Conservation (phyloP, 2,329 filamentous ascomycete genomes). For the Dactylonectria macrodidyma region DNA sequence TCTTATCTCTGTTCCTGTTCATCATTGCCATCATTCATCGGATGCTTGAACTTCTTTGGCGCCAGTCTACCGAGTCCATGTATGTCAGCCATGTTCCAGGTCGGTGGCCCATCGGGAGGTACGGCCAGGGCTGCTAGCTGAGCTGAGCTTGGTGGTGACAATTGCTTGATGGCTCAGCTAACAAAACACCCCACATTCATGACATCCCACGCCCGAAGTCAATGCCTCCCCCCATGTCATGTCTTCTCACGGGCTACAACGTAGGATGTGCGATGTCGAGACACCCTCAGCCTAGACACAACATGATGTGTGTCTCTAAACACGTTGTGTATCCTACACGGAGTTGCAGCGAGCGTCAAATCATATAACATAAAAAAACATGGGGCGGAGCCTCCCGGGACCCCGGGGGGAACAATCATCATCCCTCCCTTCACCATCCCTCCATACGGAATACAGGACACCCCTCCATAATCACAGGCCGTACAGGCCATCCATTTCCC, state of each 20-base stretch:
- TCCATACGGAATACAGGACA: no score
- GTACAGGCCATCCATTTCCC: not conserved
- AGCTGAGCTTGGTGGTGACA: conserved; percentile 11
- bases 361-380: conserved; percentile 19
- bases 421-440: conserved; percentile 7
- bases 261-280: not conserved
- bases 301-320: no score
- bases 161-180: conserved; percentile 20
- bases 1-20: conserved; percentile 34
- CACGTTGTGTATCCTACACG: not conserved
- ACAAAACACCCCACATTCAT: conserved; percentile 31
- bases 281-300: not conserved
- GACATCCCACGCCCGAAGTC: conserved; percentile 24
- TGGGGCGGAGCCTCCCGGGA: conserved; percentile 26
- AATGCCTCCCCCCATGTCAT: not conserved
- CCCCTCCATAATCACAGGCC: no score
- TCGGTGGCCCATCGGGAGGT: no score
- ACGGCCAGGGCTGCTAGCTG: conserved; percentile 8
- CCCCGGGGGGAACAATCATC: conserved; percentile 20
- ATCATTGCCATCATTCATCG: conserved; percentile 33
- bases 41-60: not conserved
- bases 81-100: not conserved
- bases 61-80: not conserved
- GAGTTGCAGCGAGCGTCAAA: conserved; percentile 12
- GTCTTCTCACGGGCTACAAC: not conserved